A percentile compares a stretch with the other conserved stretches of the same genome.
Evolutionary conservation across 2,329 filamentous ascomycete species (phyloP).

Genomic region (Colletotrichum sp.): DNA sequence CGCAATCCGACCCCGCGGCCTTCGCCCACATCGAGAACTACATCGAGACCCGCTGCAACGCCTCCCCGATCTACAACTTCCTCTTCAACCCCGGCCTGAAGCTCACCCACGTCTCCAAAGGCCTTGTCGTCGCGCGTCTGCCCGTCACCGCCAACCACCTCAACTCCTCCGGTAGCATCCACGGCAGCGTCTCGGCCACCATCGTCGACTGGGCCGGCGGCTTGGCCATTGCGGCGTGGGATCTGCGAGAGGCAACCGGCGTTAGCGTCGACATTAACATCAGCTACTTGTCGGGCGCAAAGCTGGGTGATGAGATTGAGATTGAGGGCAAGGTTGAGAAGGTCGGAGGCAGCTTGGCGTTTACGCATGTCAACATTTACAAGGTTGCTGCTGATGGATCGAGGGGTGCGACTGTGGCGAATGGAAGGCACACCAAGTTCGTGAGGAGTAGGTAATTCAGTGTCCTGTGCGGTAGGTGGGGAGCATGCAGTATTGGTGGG

Average conservation of each 20-base stretch:
- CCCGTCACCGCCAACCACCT: constrained; percentile 23
- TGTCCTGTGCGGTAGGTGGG: no score
- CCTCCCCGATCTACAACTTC: constrained; percentile 26
- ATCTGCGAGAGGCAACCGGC: constrained; percentile 66
- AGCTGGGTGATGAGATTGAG: constrained; percentile 69
- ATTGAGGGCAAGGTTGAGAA: constrained; percentile 70
- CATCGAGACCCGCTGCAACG: constrained; percentile 25
- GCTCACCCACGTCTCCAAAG: constrained; percentile 25
- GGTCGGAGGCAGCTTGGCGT: constrained; percentile 71
- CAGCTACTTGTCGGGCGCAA: constrained; percentile 69
- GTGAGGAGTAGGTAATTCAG: constrained; percentile 15
- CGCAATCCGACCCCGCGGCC: constrained; percentile 20
- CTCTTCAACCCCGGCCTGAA: constrained; percentile 21
- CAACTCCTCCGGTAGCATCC: constrained; percentile 58
- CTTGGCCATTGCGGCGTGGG: constrained; percentile 72
- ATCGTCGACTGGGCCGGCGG: constrained; percentile 78
- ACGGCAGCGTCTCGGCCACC: constrained; percentile 74
- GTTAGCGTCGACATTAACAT: constrained; percentile 79
- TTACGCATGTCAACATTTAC: constrained; percentile 35
- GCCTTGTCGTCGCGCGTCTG: constrained; percentile 23
- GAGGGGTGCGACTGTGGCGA: constrained; percentile 14
- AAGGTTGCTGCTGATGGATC: constrained; percentile 16
- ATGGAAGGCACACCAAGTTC: constrained; percentile 23
- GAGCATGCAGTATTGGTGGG: no score
- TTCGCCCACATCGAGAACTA: constrained; percentile 25